Conservation (phyloP, 2,329 filamentous ascomycete genomes). For the Clathrospora elynae region DNA sequence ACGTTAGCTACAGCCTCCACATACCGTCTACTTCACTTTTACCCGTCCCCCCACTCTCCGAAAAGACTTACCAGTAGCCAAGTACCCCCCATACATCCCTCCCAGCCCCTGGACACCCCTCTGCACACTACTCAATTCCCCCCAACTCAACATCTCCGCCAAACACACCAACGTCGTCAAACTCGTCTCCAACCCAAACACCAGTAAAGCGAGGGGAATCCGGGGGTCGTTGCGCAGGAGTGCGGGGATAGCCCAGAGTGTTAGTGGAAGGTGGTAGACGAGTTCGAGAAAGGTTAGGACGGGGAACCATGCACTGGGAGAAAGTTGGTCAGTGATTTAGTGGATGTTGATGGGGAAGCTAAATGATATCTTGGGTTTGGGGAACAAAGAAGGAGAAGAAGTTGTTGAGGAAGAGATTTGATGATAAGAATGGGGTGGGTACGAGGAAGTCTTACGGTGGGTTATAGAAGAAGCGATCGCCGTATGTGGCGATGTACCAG, state of each 20-base stretch:
- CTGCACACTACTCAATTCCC: conserved; percentile 36
- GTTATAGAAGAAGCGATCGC: conserved; percentile 66
- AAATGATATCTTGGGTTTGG: not conserved
- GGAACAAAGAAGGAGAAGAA: not conserved
- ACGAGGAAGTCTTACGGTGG: conserved; percentile 53
- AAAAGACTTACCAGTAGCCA: conserved; percentile 37
- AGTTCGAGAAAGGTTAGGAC: conserved; percentile 64
- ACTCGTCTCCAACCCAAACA: conserved; percentile 64
- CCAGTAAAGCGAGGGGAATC: conserved; percentile 63
- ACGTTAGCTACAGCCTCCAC: not conserved
- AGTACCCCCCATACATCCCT: conserved; percentile 49
- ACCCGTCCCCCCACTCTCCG: not conserved
- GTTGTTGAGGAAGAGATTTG: not conserved
- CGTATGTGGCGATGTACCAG: conserved; percentile 65
- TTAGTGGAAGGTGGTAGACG: conserved; percentile 65
- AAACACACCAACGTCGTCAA: conserved; percentile 68
- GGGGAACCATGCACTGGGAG: conserved; percentile 59
- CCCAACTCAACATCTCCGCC: conserved; percentile 63
- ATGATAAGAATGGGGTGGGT: too few species aligned
- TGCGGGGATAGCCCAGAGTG: conserved; percentile 63
- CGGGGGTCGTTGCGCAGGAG: conserved; percentile 62
- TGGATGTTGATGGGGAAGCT: not conserved
- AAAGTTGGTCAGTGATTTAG: not conserved
- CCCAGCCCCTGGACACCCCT: conserved; percentile 37
- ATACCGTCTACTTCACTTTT: not conserved